A percentile compares a stretch with the other conserved stretches of the same genome.
Conservation (phyloP, 2,329 filamentous ascomycete species). For the Ramularia endophylla region DNA sequence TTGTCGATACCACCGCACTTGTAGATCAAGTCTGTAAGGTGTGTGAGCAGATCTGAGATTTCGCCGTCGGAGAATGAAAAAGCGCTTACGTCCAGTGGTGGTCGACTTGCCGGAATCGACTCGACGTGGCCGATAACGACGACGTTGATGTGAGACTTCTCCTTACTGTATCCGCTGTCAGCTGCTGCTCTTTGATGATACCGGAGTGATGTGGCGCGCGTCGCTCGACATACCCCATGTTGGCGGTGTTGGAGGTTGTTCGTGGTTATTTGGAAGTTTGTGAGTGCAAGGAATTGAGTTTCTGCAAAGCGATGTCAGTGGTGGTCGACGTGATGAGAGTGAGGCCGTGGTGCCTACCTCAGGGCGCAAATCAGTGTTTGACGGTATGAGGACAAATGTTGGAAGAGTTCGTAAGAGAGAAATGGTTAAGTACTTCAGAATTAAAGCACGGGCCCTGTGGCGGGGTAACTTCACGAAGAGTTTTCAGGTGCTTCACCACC, state of each 20-base stretch:
- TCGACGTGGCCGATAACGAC: conserved; percentile 99
- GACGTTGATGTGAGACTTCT: conserved; percentile 90
- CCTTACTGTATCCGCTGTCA: conserved; percentile 62
- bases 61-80: conserved; percentile 24
- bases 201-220: conserved; percentile 7
- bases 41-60: conserved; percentile 42
- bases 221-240: conserved; percentile 53
- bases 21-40: conserved; percentile 92
- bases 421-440: too few species aligned
- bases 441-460: too few species aligned
- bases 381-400: conserved; percentile 2
- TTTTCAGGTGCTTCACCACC: too few species aligned
- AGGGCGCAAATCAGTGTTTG: background rate
- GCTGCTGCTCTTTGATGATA: conserved; percentile 17
- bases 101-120: conserved; percentile 99
- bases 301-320: conserved; percentile 5
- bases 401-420: background rate
- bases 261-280: conserved; percentile 16
- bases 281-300: conserved; percentile 30
- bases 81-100: conserved; percentile 70
- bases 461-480: too few species aligned
- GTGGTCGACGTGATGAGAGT: background rate
- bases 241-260: conserved; percentile 38
- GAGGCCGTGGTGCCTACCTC: background rate
- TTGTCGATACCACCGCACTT: conserved; percentile 99